Evolutionary conservation across 1,284 basidiomycete species (phyloP).

Genomic region (Taiwanofungus camphoratus): DNA sequence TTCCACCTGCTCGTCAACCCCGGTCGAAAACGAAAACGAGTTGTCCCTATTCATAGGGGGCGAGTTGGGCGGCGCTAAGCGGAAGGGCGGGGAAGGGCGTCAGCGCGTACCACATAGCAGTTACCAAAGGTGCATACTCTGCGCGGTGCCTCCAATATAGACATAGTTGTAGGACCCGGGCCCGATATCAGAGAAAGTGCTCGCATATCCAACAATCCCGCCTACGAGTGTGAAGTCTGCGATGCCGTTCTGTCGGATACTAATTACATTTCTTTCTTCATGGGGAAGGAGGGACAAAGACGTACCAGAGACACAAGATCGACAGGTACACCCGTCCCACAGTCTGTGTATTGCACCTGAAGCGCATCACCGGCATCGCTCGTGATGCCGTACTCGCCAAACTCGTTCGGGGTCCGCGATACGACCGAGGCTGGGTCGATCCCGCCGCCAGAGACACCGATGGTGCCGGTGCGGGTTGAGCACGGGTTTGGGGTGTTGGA

Average conservation of each 20-base stretch:
- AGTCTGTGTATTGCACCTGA: constrained; percentile 10
- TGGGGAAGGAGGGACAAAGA: not conserved
- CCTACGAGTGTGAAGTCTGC: constrained; percentile 15
- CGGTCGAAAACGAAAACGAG: constrained; percentile 16
- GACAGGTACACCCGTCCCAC: constrained; percentile 7
- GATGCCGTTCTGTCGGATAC: constrained; percentile 16
- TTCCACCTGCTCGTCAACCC: constrained; percentile 12
- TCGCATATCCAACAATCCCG: constrained; percentile 16
- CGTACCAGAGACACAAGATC: constrained; percentile 15
- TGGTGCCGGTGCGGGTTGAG: constrained; percentile 12
- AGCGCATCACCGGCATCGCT: constrained; percentile 12
- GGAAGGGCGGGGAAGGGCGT: not conserved
- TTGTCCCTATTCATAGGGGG: constrained; percentile 13
- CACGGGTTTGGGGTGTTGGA: constrained; percentile 11
- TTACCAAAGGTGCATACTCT: constrained; percentile 10
- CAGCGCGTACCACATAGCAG: too few species aligned
- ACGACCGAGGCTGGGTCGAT: constrained; percentile 7
- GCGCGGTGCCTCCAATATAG: constrained; percentile 16
- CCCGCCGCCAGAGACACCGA: constrained; percentile 10
- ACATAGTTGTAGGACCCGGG: constrained; percentile 16
- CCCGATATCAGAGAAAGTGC: constrained; percentile 7
- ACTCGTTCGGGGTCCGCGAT: constrained; percentile 12
- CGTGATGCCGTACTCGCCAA: constrained; percentile 20
- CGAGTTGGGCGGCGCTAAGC: constrained; percentile 10
- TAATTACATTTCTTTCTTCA: not conserved